These are phyloP conservation scores for Sisymbrium altissimum DNA, from an alignment of 345 rosid genomes.

Conservation along the genomic window DNA sequence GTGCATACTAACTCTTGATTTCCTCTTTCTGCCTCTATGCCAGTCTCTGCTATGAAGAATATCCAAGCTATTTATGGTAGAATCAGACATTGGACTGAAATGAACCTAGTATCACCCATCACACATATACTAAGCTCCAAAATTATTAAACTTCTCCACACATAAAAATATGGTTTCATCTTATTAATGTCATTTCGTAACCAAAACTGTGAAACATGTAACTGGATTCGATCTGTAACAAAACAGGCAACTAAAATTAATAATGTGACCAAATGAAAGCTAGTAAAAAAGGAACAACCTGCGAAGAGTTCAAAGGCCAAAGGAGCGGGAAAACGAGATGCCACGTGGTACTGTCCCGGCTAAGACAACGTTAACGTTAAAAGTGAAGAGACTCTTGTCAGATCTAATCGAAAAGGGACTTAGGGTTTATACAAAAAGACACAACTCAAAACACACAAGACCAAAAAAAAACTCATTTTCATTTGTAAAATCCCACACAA, in stretches of 20 bases:
- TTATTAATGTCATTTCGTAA: too few relatives aligned
- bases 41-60: conserved; percentile 17
- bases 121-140: too few relatives aligned
- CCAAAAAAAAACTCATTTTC: neutral
- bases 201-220: too few relatives aligned
- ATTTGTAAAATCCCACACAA: neutral
- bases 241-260: neutral
- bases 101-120: too few relatives aligned
- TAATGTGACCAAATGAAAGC: neutral
- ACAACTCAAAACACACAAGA: neutral
- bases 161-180: neutral
- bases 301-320: conserved; percentile 2
- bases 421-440: conserved; percentile 3
- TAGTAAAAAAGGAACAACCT: neutral
- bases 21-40: neutral
- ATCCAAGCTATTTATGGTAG: conserved; percentile 36
- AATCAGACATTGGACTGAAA: too few relatives aligned
- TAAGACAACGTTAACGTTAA: neutral
- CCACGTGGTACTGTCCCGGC: neutral
- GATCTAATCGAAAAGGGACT: conserved; percentile 24
- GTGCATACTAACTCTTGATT: neutral
- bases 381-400: conserved; percentile 13
- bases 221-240: neutral
- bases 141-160: too few relatives aligned
- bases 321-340: conserved; percentile 26